Conservation (phyloP, 495 filamentous ascomycete species). For the Aspergillus hancockii region DNA sequence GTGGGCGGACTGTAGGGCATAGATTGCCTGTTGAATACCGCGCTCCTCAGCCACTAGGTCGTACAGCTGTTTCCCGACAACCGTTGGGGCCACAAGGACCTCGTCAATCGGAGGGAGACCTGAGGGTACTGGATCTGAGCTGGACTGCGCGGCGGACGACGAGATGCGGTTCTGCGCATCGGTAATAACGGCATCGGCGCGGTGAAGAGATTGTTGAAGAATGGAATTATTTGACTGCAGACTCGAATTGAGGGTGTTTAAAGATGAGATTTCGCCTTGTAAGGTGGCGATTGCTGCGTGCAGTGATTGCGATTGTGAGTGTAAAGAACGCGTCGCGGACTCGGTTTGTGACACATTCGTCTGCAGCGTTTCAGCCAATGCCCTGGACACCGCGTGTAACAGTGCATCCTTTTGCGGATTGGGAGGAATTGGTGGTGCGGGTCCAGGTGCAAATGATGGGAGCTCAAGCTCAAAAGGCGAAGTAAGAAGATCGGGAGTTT, state of each 20-base stretch:
- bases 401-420: slow-evolving; percentile 96
- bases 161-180: slow-evolving; percentile 50
- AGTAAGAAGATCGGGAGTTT: slow-evolving; percentile 69
- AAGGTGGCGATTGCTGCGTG: slow-evolving; percentile 63
- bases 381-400: slow-evolving; percentile 70
- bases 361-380: slow-evolving; percentile 65
- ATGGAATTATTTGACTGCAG: slow-evolving; percentile 76
- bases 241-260: slow-evolving; percentile 66
- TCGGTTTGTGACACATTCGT: slow-evolving; percentile 64
- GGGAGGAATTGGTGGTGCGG: slow-evolving; percentile 84
- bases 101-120: slow-evolving; percentile 78
- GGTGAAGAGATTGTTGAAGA: slow-evolving; percentile 71
- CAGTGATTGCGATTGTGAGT: slow-evolving; percentile 78
- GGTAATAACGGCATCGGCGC: slow-evolving; percentile 78
- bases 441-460: slow-evolving; percentile 55
- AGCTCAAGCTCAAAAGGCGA: slow-evolving; percentile 67
- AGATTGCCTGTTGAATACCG: slow-evolving; percentile 80
- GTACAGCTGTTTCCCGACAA: slow-evolving; percentile 91
- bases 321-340: slow-evolving; percentile 69
- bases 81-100: slow-evolving; percentile 87
- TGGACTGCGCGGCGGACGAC: slow-evolving; percentile 31
- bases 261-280: slow-evolving; percentile 67
- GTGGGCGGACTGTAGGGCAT: slow-evolving; percentile 77
- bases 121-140: slow-evolving; percentile 31
- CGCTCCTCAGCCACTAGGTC: slow-evolving; percentile 82